phyloP scores from a whole-genome alignment of 2,329 filamentous ascomycete genomes.

The Monilinia fructicola region DNA sequence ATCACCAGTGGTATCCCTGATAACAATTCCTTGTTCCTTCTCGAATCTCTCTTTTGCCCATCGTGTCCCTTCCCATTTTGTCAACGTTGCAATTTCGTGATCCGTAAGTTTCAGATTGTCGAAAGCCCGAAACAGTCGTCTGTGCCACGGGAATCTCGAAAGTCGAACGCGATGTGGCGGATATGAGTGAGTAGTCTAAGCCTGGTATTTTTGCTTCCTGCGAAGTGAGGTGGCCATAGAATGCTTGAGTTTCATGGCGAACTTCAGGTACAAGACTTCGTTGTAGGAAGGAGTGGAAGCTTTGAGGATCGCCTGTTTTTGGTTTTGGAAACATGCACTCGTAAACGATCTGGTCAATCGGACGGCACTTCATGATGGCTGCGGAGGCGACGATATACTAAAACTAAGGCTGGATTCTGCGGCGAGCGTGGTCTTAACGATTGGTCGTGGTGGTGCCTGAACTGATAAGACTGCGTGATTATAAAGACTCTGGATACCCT shows the following conservation, averaged over 20 bases:
- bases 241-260: conserved; percentile 68
- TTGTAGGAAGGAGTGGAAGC: conserved; percentile 68
- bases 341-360: conserved; percentile 72
- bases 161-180: conserved; percentile 74
- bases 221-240: conserved; percentile 77
- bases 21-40: conserved; percentile 67
- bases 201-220: conserved; percentile 80
- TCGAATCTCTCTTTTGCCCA: conserved; percentile 83
- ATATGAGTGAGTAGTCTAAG: conserved; percentile 72
- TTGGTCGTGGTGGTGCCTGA: conserved; percentile 16
- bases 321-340: conserved; percentile 70
- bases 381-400: conserved; percentile 19
- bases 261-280: conserved; percentile 71
- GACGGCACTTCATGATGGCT: conserved; percentile 61
- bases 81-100: conserved; percentile 68
- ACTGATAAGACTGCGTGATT: conserved; percentile 13
- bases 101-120: conserved; percentile 67
- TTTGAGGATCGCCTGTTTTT: conserved; percentile 65
- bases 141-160: conserved; percentile 73
- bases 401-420: conserved; percentile 11
- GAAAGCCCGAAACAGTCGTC: conserved; percentile 73
- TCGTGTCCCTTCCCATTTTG: conserved; percentile 79
- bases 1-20: conserved; percentile 70
- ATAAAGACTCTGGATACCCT: neutral
- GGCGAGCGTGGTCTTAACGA: conserved; percentile 13